Percentiles rank a stretch among this genome's conserved stretches.
Evolutionary conservation across 805 yeast genomes (phyloP).

Genomic region (Starmera pachycereana): DNA sequence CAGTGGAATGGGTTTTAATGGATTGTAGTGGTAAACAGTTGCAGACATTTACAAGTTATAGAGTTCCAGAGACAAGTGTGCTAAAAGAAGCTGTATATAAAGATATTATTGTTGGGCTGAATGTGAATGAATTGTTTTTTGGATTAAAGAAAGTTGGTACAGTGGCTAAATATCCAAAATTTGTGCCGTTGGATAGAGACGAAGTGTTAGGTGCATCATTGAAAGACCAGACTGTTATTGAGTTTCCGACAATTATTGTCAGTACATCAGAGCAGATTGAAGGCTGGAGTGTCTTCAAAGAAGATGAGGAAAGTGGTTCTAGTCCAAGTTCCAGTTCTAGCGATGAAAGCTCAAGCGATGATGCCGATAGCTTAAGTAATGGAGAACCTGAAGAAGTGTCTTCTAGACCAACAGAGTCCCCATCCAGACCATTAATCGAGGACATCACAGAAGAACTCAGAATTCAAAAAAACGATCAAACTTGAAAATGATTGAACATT

Average conservation of each 20-base stretch:
- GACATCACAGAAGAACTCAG: too few relatives aligned
- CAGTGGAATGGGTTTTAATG: constrained; percentile 59
- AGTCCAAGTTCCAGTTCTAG: too few relatives aligned
- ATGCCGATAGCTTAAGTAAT: too few relatives aligned
- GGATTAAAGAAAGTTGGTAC: constrained; percentile 22
- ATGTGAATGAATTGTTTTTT: constrained; percentile 11
- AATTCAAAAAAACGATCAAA: too few relatives aligned
- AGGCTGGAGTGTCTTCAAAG: constrained; percentile 18
- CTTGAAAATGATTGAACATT: too few relatives aligned
- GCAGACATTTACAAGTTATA: constrained; percentile 26
- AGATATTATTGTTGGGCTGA: constrained; percentile 10
- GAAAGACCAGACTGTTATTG: constrained; percentile 53
- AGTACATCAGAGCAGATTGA: constrained; percentile 20
- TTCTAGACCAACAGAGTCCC: too few relatives aligned
- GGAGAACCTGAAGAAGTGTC: too few relatives aligned
- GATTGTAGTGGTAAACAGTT: constrained; percentile 18
- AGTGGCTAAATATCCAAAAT: constrained; percentile 23
- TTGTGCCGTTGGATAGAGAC: constrained; percentile 27
- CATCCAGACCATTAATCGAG: too few relatives aligned
- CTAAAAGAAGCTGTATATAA: constrained; percentile 22
- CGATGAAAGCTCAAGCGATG: too few relatives aligned
- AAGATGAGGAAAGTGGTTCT: constrained; percentile 6
- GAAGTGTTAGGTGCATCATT: constrained; percentile 37
- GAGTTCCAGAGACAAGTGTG: constrained; percentile 23
- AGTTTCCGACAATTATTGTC: constrained; percentile 63